Base-by-base conservation (phyloP, 768 basidiomycete genomes). In the Lentinula edodes region DNA sequence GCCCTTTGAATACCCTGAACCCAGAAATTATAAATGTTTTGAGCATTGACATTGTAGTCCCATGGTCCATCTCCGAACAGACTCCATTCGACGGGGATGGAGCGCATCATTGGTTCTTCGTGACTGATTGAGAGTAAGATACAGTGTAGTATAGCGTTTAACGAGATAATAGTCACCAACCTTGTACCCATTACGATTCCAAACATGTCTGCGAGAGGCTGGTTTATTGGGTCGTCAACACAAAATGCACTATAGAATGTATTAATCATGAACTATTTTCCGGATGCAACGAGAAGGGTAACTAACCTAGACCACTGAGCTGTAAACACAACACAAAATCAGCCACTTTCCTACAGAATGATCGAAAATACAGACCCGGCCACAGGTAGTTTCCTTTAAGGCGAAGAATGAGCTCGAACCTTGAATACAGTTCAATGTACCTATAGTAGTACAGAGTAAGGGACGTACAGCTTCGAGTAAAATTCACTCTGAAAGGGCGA, bases 41-140 rank as follows among this genome's bases (percentile, higher is more conserved):
- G 77, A 6, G 76, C 66, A 68, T 89, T 89, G 13, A 71, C 74
- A 41, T 72, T 76, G 67, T 85, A 88, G 67, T 90, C 83, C 87
- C 88, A 91, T 0, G 74, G 65, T 1, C 88, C 88, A 7, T 68
- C 67, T 2, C 82, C 85, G 61, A 83, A 82, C 10, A 82, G 68
- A 62, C 71, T 76, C 78, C 86, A 90, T 68, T 90, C 87, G 62
- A 81, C 78, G 4, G 88, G 87, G 2, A 83, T 85, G 38, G 86
- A 85, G 20, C 88, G 82, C 77, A 85, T 83, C 85, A 89, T 88
- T 8, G 89, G 88, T 66, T 90, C 88, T 69, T 90, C 83, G 68
- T 89, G 86, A 71, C 83, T 83, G 39, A 13, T 38, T 7, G 23
- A 51, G 48, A 23, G 10, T 55, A 42, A 45, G 58, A 38, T 20